Evolutionary conservation across 1,139 yeast species (phyloP).

Genomic region (Nakaseomyces uthaithaninus): DNA sequence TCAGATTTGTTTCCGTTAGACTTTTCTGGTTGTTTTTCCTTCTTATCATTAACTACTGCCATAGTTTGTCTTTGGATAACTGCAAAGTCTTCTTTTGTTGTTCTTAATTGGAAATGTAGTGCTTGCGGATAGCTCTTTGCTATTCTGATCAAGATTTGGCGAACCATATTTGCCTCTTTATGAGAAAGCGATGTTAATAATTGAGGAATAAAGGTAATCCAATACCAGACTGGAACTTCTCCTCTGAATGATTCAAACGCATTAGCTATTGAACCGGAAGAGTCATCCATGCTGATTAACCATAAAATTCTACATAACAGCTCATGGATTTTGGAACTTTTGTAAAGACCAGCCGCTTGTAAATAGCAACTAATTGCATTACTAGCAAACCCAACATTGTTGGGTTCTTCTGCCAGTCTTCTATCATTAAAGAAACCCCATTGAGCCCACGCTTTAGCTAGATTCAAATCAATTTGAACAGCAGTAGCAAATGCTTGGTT

Average conservation of each 20-base stretch:
- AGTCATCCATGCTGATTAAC: constrained; percentile 88
- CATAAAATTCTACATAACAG: constrained; percentile 83
- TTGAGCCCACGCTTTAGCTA: constrained; percentile 99
- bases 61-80: constrained; percentile 75
- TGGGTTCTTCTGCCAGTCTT: constrained; percentile 76
- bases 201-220: constrained; percentile 97
- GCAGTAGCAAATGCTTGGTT: constrained; percentile 97
- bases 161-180: constrained; percentile 80
- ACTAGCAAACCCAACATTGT: constrained; percentile 77
- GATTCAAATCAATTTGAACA: constrained; percentile 84
- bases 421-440: constrained; percentile 97
- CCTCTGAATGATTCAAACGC: constrained; percentile 92
- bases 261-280: constrained; percentile 68
- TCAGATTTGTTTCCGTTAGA: constrained; percentile 16
- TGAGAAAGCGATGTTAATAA: constrained; percentile 82
- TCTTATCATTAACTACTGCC: constrained; percentile 46
- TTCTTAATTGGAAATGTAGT: constrained; percentile 86
- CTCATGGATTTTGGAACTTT: constrained; percentile 84
- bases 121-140: constrained; percentile 98
- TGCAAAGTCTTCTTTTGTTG: constrained; percentile 89
- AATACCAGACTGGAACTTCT: constrained; percentile 97
- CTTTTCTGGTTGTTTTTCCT: constrained; percentile 15
- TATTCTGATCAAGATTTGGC: constrained; percentile 79
- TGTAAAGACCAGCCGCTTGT: constrained; percentile 95
- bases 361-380: constrained; percentile 93